Base-by-base conservation (phyloP, 2,329 filamentous ascomycete genomes). In the Graphilbum ipis-grandicollis region DNA sequence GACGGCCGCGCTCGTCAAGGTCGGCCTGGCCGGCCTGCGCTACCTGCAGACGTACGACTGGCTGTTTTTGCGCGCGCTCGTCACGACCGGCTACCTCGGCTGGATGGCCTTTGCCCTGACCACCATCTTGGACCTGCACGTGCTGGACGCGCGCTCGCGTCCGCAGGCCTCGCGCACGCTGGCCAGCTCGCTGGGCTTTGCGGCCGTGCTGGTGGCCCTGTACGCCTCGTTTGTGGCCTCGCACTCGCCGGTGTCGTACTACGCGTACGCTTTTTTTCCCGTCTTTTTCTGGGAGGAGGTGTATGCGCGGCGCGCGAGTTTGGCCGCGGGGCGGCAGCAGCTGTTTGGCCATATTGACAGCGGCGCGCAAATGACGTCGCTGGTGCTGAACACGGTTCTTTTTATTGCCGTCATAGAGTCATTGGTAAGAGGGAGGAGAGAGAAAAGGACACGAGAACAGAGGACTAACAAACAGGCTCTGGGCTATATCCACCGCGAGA, bases 41-140 rank as follows among this genome's bases (percentile, higher is more conserved):
- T 98, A 98, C 53, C 67, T 98, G 19, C 90, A 98, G 56, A 98
- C 86, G 0, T 98, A 98, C 50, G 90, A 98, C 59, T 98, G 90
- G 90, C 66, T 98, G 3, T 98, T 98, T 57, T 61, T 98, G 26
- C 71, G 90, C 41, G 79, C 83, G 2, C 65, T 98, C 35, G 79
- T 98, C 41, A 94, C 90, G 2, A 53, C 80, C 12, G 90, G 90
- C 15, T 98, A 96, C 50, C 60, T 96, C 8, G 90, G 90, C 17
- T 98, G 88, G 88, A 92, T 96, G 51, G 79, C 80, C 1, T 98
- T 86, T 55, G 84, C 86, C 2, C 62, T 93, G 35, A 90, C 84
- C 1, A 92, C 79, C 0, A 85, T 96, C 34, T 67, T 96, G 43
- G 80, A 93, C 51, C 61, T 86, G 36, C 84, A 93, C 55, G 83